Percentiles rank a stretch among this genome's conserved stretches.
phyloP scores from a whole-genome alignment of 1,139 yeast genomes.

The Kazachstania sp. region DNA sequence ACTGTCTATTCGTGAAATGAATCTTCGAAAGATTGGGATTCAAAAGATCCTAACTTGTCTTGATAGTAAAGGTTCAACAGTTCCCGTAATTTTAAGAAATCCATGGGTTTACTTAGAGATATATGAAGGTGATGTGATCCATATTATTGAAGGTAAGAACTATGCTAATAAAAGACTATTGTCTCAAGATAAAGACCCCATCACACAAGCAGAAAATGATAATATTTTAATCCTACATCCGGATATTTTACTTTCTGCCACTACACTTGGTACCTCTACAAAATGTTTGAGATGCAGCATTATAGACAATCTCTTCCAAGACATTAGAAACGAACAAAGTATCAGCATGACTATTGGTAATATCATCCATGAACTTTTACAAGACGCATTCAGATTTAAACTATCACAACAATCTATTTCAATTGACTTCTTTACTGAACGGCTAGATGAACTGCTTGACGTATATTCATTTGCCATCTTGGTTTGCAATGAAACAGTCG shows the following conservation, averaged over 20 bases:
- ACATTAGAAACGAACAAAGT: constrained; percentile 46
- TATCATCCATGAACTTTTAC: constrained; percentile 72
- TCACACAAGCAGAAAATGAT: constrained; percentile 47
- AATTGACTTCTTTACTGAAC: constrained; percentile 37
- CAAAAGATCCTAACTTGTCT: constrained; percentile 47
- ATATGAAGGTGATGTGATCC: constrained; percentile 47
- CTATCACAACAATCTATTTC: constrained; percentile 29
- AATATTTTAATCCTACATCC: constrained; percentile 75
- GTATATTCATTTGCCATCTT: constrained; percentile 44
- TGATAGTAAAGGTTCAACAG: constrained; percentile 30
- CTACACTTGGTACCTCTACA: constrained; percentile 69
- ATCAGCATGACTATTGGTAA: constrained; percentile 66
- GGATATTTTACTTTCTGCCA: constrained; percentile 72
- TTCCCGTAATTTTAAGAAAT: constrained; percentile 41
- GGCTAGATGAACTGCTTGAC: constrained; percentile 40
- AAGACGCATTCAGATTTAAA: constrained; percentile 46
- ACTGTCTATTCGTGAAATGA: constrained; percentile 32
- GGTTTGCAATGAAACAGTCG: constrained; percentile 46
- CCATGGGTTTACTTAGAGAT: constrained; percentile 43
- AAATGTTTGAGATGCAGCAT: constrained; percentile 67
- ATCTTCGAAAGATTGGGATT: constrained; percentile 29
- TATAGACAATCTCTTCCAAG: constrained; percentile 44
- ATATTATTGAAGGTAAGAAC: constrained; percentile 43
- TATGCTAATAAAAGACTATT: constrained; percentile 27
- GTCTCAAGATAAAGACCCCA: constrained; percentile 26